A percentile compares a stretch with the other conserved stretches of the same genome.
phyloP scores from a whole-genome alignment of 2,329 filamentous ascomycete species.

The Penicillium sp. region DNA sequence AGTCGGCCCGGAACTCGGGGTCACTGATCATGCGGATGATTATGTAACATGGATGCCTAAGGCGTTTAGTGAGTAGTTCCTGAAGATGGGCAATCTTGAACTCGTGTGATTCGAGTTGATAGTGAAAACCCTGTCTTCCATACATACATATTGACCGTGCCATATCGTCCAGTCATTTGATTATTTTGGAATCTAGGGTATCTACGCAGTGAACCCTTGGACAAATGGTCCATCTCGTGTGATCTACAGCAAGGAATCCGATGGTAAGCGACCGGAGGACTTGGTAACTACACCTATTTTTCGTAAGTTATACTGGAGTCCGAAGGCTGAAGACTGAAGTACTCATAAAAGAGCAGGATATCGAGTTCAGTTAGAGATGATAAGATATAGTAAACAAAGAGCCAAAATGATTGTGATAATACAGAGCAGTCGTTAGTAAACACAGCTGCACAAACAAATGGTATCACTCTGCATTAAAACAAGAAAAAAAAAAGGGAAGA shows the following conservation, averaged over 20 bases:
- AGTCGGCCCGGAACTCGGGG: conserved; percentile 25
- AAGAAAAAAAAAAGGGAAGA: conserved; percentile 15
- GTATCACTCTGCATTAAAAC: conserved; percentile 31
- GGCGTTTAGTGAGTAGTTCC: conserved; percentile 6
- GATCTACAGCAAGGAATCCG: not conserved
- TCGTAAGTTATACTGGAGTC: not conserved
- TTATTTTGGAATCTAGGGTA: not conserved
- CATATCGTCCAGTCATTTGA: not conserved
- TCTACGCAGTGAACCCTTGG: not conserved
- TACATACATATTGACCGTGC: not conserved
- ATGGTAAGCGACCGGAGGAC: not conserved
- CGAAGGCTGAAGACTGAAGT: not conserved
- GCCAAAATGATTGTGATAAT: conserved; percentile 16
- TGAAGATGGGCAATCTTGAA: not conserved
- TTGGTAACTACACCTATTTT: not conserved
- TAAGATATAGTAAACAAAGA: conserved; percentile 5
- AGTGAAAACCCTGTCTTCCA: not conserved
- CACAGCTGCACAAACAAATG: conserved; percentile 23
- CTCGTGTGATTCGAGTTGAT: not conserved
- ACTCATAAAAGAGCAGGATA: conserved; percentile 1
- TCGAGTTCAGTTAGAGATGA: conserved; percentile 3
- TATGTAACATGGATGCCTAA: conserved; percentile 25
- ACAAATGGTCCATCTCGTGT: not conserved
- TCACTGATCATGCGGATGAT: conserved; percentile 30
- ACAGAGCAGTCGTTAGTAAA: conserved; percentile 16